Evolutionary conservation across 306 rosid genomes (phyloP).

Genomic region (Corylus heterophylla): DNA sequence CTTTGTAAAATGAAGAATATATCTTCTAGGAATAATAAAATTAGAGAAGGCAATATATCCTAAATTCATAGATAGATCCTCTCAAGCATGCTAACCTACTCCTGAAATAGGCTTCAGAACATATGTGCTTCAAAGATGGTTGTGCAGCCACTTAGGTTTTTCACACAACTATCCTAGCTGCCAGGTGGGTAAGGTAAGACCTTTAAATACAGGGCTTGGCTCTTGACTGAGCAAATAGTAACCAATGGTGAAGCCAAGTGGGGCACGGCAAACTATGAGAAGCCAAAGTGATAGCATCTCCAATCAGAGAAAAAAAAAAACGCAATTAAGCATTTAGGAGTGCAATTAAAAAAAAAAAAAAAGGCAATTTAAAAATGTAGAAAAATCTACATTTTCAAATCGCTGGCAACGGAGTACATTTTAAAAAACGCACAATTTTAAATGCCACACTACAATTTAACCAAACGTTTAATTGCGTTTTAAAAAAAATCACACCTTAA

Average conservation of each 20-base stretch:
- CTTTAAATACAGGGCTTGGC: background rate
- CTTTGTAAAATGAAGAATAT: background rate
- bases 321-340: no score
- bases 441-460: no score
- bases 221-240: background rate
- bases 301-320: no score
- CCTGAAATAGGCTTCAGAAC: background rate
- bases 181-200: background rate
- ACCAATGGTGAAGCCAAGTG: background rate
- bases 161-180: background rate
- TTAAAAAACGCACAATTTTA: no score
- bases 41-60: background rate
- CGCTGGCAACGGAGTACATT: no score
- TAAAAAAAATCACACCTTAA: no score
- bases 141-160: background rate
- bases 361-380: no score
- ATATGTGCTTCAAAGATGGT: background rate
- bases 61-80: background rate
- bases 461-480: no score
- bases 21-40: background rate
- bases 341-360: no score
- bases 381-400: no score
- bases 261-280: no score
- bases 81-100: background rate
- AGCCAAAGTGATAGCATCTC: no score